Conservation (phyloP, 2,329 filamentous ascomycete genomes). For the Fusarium succisae region DNA sequence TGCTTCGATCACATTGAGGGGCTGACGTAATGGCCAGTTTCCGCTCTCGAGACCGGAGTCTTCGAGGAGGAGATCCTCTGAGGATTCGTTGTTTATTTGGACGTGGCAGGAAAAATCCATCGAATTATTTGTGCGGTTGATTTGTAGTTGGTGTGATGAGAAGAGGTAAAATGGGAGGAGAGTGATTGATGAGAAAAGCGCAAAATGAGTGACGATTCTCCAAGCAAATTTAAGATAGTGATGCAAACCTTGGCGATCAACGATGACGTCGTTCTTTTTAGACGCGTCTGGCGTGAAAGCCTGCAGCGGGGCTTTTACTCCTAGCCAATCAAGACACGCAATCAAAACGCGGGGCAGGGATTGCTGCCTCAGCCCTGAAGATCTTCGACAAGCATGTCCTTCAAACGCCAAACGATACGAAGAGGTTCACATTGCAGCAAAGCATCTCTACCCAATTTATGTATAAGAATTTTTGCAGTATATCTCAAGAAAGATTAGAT, state of each 20-base stretch:
- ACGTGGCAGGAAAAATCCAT: conserved; percentile 30
- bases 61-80: conserved; percentile 22
- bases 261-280: conserved; percentile 12
- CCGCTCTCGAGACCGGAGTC: conserved; percentile 19
- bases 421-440: too few species aligned
- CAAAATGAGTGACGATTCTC: neutral
- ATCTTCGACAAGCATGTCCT: neutral
- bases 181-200: neutral
- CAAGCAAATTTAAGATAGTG: conserved; percentile 1
- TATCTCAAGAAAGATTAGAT: accelerated
- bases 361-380: neutral
- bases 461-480: accelerated
- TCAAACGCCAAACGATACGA: accelerated
- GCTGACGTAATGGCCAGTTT: conserved; percentile 23
- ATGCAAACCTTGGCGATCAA: neutral
- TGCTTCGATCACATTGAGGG: conserved; percentile 21
- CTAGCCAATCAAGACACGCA: neutral
- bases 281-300: neutral
- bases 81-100: conserved; percentile 6
- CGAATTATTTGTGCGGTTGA: neutral
- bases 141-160: neutral
- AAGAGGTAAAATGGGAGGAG: accelerated
- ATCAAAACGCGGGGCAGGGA: neutral
- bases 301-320: neutral
- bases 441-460: neutral